Evolutionary conservation across 352 stramenopile genomes (phyloP).

Genomic region (Phytophthora hybrid): DNA sequence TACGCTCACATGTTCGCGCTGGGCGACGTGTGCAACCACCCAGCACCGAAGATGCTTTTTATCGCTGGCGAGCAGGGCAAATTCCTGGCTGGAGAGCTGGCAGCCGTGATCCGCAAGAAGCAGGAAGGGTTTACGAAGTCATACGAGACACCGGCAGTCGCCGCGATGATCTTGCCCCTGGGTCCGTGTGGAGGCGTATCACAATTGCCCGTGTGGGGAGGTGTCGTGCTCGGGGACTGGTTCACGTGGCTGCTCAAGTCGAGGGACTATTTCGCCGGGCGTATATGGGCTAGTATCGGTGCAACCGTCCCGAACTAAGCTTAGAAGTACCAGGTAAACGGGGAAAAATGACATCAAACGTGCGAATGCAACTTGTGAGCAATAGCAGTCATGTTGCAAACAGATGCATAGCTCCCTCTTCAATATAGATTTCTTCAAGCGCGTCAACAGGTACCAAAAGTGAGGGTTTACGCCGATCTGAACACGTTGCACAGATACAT

Average conservation of each 20-base stretch:
- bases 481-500: neutral
- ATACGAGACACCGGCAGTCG: slow-evolving; percentile 25
- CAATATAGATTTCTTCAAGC: neutral
- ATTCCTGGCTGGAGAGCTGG: slow-evolving; percentile 47
- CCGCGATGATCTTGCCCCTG: slow-evolving; percentile 49
- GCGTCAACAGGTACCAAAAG: neutral
- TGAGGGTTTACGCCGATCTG: neutral
- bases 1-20: slow-evolving; percentile 66
- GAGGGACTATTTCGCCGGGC: slow-evolving; percentile 50
- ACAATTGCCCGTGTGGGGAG: slow-evolving; percentile 61
- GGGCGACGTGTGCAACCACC: slow-evolving; percentile 63
- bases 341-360: neutral
- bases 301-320: slow-evolving; percentile 32
- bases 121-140: slow-evolving; percentile 37
- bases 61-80: slow-evolving; percentile 55
- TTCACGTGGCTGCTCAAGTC: slow-evolving; percentile 59
- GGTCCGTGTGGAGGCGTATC: slow-evolving; percentile 58
- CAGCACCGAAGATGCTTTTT: slow-evolving; percentile 54
- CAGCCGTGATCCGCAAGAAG: slow-evolving; percentile 34
- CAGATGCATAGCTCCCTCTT: too few relatives aligned
- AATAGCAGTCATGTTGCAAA: too few relatives aligned
- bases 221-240: slow-evolving; percentile 60
- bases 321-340: neutral
- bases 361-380: neutral
- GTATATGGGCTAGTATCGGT: slow-evolving; percentile 44